A percentile compares a stretch with the other conserved stretches of the same genome.
These are phyloP conservation scores for Penicillium atrosanguineum DNA, from an alignment of 495 filamentous ascomycete species.

Conservation along the genomic window DNA sequence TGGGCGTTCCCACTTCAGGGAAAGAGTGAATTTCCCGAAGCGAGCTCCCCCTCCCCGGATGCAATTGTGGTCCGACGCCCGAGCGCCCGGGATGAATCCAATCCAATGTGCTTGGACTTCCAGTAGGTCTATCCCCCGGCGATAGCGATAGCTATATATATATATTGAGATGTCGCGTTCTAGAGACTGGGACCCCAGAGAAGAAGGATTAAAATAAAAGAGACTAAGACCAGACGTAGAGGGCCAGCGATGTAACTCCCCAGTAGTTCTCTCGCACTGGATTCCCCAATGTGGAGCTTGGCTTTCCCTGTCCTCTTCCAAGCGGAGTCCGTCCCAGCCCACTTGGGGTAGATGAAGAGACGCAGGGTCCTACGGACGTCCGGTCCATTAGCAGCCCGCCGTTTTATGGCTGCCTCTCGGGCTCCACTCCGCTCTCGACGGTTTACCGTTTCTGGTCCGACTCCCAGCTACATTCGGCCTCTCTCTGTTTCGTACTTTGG, in stretches of 20 bases:
- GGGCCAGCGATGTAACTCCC: no score
- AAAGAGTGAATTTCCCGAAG: neutral
- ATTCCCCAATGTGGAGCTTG: conserved; percentile 3
- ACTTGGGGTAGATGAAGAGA: neutral
- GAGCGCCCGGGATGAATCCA: neutral
- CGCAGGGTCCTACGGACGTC: conserved; percentile 19
- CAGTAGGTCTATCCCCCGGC: no score
- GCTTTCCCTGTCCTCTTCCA: conserved; percentile 12
- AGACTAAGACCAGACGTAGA: neutral
- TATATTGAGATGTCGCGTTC: no score
- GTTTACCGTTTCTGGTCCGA: neutral
- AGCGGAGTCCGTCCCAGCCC: conserved; percentile 11
- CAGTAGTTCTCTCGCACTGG: neutral
- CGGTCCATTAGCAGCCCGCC: conserved; percentile 16
- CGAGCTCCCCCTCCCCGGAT: conserved; percentile 7
- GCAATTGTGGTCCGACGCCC: conserved; percentile 19
- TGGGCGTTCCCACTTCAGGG: neutral
- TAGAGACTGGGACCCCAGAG: no score
- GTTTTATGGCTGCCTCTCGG: conserved; percentile 10
- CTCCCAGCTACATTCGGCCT: neutral
- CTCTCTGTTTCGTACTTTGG: no score
- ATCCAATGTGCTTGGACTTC: no score
- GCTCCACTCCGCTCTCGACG: conserved; percentile 7
- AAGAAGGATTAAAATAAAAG: no score
- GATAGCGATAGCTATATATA: no score